Evolutionary conservation across 2,329 filamentous ascomycete genomes (phyloP).

Genomic region (Kalmusia sp.): DNA sequence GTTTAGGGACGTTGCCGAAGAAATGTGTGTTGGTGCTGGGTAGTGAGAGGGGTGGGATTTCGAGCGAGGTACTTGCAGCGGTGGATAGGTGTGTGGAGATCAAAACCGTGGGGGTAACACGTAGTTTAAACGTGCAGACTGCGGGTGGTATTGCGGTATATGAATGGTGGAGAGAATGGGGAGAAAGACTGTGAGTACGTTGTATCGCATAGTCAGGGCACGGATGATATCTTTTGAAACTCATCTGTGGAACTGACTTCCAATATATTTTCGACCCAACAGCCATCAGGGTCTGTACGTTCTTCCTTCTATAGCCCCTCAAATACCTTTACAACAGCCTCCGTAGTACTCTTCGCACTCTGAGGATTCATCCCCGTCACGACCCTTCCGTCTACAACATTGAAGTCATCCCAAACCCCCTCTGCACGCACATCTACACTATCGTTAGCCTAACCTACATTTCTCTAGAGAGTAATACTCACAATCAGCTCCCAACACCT

Average conservation of each 20-base stretch:
- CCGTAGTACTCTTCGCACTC: constrained; percentile 43
- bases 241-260: too few species aligned
- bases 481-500: constrained; percentile 40
- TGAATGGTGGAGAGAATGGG: constrained; percentile 58
- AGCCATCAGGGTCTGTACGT: too few species aligned
- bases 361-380: constrained; percentile 47
- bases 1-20: constrained; percentile 40
- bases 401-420: constrained; percentile 39
- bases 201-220: too few species aligned
- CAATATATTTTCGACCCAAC: too few species aligned
- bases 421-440: constrained; percentile 25
- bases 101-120: constrained; percentile 58
- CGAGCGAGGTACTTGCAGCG: constrained; percentile 54
- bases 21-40: constrained; percentile 57
- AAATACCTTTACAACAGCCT: constrained; percentile 22
- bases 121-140: constrained; percentile 64
- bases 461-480: constrained; percentile 11
- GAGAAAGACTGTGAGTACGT: constrained; percentile 13
- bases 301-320: background rate
- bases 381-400: constrained; percentile 42
- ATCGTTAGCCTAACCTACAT: background rate
- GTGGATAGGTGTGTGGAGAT: constrained; percentile 62
- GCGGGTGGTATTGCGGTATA: constrained; percentile 59
- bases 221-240: too few species aligned
- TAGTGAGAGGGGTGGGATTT: constrained; percentile 60